A percentile compares a stretch with the other conserved stretches of the same genome.
phyloP scores from a whole-genome alignment of 345 rosid species.

The Physaria fendleri region DNA sequence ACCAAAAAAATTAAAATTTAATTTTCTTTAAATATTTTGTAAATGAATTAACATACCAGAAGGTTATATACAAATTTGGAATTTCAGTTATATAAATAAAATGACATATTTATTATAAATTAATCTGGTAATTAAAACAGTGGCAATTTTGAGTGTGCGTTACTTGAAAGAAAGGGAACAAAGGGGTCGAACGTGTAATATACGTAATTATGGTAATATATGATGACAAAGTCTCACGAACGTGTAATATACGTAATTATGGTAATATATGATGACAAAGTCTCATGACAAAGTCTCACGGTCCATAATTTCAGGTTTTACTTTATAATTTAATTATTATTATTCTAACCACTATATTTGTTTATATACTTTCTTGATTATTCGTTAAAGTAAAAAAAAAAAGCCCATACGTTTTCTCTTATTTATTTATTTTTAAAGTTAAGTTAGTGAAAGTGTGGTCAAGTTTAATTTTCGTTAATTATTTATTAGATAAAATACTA shows the following conservation, averaged over 20 bases:
- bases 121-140: conserved; percentile 12
- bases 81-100: neutral
- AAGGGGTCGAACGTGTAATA: conserved; percentile 34
- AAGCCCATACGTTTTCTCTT: conserved; percentile 12
- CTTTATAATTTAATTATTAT: conserved; percentile 14
- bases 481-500: neutral
- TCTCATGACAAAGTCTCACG: conserved; percentile 34
- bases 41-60: neutral
- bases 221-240: too few species aligned
- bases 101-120: conserved; percentile 8
- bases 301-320: conserved; percentile 33
- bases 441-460: conserved; percentile 33
- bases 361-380: conserved; percentile 9
- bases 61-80: neutral
- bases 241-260: conserved; percentile 31
- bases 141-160: conserved; percentile 7
- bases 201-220: conserved; percentile 31
- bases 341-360: neutral
- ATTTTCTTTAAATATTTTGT: neutral
- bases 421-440: conserved; percentile 15
- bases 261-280: conserved; percentile 29
- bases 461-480: conserved; percentile 12
- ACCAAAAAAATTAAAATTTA: too few species aligned
- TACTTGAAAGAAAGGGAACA: conserved; percentile 29
- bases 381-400: conserved; percentile 19